Percentiles rank a stretch among this genome's conserved stretches.
phyloP scores from a whole-genome alignment of 257 asterid species.

The Coffea eugenioides region DNA sequence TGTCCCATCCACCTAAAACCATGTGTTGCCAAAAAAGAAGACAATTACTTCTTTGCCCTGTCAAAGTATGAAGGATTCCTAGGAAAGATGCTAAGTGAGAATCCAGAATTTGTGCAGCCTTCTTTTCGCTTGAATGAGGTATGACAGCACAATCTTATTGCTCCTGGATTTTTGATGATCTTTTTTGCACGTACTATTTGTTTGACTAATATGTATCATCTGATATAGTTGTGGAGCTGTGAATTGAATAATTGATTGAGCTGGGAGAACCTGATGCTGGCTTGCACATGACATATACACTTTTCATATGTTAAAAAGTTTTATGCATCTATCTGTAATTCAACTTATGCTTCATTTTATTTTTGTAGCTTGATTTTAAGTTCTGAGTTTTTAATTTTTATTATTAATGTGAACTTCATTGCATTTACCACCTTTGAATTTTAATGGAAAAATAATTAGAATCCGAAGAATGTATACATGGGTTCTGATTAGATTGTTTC shows the following conservation, averaged over 20 bases:
- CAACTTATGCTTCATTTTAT: background rate
- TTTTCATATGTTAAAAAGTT: too few relatives aligned
- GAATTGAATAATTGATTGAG: background rate
- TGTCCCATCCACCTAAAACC: slow-evolving; percentile 95
- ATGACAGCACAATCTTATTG: slow-evolving; percentile 5
- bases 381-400: background rate
- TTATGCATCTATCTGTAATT: too few relatives aligned
- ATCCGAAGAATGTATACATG: background rate
- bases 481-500: slow-evolving; percentile 1
- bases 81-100: slow-evolving; percentile 61
- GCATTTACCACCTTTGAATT: background rate
- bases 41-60: slow-evolving; percentile 91
- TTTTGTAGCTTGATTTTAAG: background rate
- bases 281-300: too few relatives aligned
- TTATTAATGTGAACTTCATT: background rate
- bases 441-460: background rate
- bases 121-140: slow-evolving; percentile 94
- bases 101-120: slow-evolving; percentile 86
- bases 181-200: background rate
- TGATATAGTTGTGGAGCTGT: background rate
- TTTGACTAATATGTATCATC: background rate
- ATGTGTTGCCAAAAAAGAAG: slow-evolving; percentile 81
- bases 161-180: background rate
- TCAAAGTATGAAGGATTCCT: slow-evolving; percentile 80
- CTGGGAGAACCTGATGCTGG: background rate